A percentile compares a stretch with the other conserved stretches of the same genome.
phyloP scores from a whole-genome alignment of 108 stramenopile genomes.

The Cyclotella choctawhatcheeana region DNA sequence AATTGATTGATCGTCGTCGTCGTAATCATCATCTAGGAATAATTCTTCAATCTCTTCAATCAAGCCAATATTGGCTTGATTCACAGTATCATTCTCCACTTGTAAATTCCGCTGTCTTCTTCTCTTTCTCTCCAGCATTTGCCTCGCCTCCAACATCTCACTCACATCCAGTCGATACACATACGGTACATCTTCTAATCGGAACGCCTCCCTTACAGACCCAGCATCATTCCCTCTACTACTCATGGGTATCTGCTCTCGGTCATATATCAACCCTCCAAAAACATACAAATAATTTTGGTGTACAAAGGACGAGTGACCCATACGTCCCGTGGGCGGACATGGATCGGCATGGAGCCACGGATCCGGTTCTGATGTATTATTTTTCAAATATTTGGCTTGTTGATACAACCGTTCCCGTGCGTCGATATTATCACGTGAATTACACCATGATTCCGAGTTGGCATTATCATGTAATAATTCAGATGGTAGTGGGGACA shows the following conservation, averaged over 20 bases:
- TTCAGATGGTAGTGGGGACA: slow-evolving; percentile 22
- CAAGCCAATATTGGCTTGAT: neutral
- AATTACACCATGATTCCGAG: slow-evolving; percentile 25
- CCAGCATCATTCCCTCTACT: too few species aligned
- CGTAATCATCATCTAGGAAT: neutral
- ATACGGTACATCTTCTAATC: slow-evolving; percentile 50
- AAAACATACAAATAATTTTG: slow-evolving; percentile 54
- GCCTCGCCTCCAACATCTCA: slow-evolving; percentile 40
- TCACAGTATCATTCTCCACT: neutral
- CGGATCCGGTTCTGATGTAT: slow-evolving; percentile 23
- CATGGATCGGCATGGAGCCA: slow-evolving; percentile 36
- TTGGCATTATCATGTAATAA: neutral
- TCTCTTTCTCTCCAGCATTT: slow-evolving; percentile 15
- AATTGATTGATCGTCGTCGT: neutral
- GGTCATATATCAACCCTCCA: slow-evolving; percentile 55
- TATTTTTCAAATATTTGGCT: slow-evolving; percentile 21
- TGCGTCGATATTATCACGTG: slow-evolving; percentile 13
- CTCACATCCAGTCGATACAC: slow-evolving; percentile 42
- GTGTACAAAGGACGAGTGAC: slow-evolving; percentile 44
- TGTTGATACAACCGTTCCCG: slow-evolving; percentile 33
- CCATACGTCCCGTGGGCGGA: slow-evolving; percentile 50
- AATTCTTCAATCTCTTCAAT: neutral
- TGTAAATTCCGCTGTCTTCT: neutral
- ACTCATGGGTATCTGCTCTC: slow-evolving; percentile 20
- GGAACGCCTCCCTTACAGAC: slow-evolving; percentile 44